A percentile compares a stretch with the other conserved stretches of the same genome.
phyloP scores from a whole-genome alignment of 1,284 basidiomycete genomes.

The Tilletiaria anomala region DNA sequence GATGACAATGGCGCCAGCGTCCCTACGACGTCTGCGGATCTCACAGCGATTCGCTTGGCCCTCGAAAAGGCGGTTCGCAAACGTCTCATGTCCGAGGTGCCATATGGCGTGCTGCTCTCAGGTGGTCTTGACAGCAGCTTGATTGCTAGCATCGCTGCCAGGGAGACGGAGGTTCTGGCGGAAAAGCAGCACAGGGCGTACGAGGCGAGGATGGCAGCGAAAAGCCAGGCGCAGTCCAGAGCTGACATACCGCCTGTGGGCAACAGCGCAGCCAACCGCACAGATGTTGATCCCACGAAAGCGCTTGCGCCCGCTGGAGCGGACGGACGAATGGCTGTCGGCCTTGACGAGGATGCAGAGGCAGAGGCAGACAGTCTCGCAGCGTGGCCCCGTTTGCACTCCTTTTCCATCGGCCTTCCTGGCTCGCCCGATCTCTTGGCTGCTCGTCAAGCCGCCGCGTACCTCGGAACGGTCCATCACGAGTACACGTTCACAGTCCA shows the following conservation, averaged over 20 bases:
- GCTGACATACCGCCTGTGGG: no score
- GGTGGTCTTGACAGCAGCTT: constrained; percentile 92
- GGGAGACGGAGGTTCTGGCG: constrained; percentile 77
- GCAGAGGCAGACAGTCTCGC: no score
- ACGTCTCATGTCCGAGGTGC: constrained; percentile 95
- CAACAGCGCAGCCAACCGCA: constrained; percentile 27
- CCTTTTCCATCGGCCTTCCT: constrained; percentile 90
- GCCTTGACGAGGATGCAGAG: neutral
- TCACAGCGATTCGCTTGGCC: constrained; percentile 50
- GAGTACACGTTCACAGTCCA: constrained; percentile 98
- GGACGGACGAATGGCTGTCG: constrained; percentile 9
- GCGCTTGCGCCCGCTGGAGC: constrained; percentile 4
- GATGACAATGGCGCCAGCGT: constrained; percentile 46
- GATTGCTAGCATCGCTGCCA: constrained; percentile 88
- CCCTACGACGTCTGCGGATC: constrained; percentile 56
- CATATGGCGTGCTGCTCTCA: constrained; percentile 88
- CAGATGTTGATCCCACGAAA: constrained; percentile 6
- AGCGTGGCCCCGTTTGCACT: constrained; percentile 92
- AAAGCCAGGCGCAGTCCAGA: no score
- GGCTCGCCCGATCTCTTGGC: constrained; percentile 91
- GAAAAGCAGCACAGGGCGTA: constrained; percentile 45
- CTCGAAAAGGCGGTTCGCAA: constrained; percentile 89
- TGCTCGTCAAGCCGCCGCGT: constrained; percentile 83
- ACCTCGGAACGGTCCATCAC: constrained; percentile 87
- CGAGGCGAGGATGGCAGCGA: constrained; percentile 44